A percentile compares a stretch with the other conserved stretches of the same genome.
Evolutionary conservation across 441 rosid genomes (phyloP).

Genomic region (Theobroma grandiflorum): DNA sequence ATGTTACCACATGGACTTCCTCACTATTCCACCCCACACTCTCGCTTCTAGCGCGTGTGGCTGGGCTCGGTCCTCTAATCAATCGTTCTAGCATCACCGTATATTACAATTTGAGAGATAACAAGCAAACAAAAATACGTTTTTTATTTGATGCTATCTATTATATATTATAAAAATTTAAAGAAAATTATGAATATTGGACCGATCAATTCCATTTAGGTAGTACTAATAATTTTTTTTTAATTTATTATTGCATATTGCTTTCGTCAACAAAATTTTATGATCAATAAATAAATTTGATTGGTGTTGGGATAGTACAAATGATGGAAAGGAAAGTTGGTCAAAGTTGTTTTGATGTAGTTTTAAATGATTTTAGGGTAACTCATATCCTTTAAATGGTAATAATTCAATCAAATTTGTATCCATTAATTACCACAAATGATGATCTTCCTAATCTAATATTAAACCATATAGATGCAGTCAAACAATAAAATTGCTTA

Average conservation of each 20-base stretch:
- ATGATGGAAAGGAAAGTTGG: background rate
- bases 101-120: too few relatives aligned
- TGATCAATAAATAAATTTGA: background rate
- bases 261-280: background rate
- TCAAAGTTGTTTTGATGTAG: background rate
- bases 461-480: too few relatives aligned
- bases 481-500: too few relatives aligned
- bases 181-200: too few relatives aligned
- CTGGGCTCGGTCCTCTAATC: background rate
- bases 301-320: background rate
- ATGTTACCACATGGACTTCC: conserved; percentile 29
- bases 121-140: too few relatives aligned
- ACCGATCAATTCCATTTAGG: too few relatives aligned
- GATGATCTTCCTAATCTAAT: too few relatives aligned
- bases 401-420: background rate
- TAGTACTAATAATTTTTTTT: background rate
- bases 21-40: background rate
- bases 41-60: conserved; percentile 22
- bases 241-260: background rate
- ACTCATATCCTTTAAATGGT: background rate
- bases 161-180: too few relatives aligned
- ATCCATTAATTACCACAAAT: too few relatives aligned
- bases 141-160: too few relatives aligned
- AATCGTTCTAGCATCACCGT: background rate
- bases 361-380: background rate